Conservation (phyloP, 1,284 basidiomycete genomes). For the Ustilago xerochloae region DNA sequence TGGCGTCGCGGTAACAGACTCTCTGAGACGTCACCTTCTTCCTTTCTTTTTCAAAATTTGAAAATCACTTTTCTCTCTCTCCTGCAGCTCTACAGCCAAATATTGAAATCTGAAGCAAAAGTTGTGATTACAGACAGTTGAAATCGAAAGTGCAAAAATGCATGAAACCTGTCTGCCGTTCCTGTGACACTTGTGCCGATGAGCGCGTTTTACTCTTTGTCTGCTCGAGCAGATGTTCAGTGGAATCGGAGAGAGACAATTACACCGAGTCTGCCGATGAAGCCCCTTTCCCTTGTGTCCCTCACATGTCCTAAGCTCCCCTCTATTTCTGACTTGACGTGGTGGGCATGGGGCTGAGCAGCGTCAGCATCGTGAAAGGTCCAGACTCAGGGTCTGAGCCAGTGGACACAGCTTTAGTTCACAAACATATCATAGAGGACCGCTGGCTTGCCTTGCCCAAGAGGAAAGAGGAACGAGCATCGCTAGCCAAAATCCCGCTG, state of each 20-base stretch:
- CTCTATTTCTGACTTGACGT: background rate
- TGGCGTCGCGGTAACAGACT: background rate
- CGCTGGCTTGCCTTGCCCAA: too few relatives aligned
- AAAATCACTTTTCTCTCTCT: background rate
- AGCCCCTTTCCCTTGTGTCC: background rate
- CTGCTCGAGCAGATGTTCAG: background rate
- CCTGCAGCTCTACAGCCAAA: background rate
- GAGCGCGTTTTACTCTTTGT: background rate
- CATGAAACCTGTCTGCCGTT: background rate
- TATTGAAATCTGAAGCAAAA: too few relatives aligned
- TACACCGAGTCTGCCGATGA: background rate
- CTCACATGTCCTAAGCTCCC: background rate
- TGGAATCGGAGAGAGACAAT: background rate
- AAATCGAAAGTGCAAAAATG: too few relatives aligned
- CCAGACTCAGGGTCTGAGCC: too few relatives aligned
- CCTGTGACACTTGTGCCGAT: background rate
- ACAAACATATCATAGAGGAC: too few relatives aligned
- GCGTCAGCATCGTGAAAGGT: too few relatives aligned
- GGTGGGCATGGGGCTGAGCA: too few relatives aligned
- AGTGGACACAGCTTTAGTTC: too few relatives aligned
- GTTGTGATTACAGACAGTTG: too few relatives aligned
- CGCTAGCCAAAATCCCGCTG: slow-evolving; percentile 3
- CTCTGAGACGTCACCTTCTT: background rate
- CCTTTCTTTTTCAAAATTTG: background rate
- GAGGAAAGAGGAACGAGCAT: background rate